Conservation (phyloP, 2,329 filamentous ascomycete species). For the Dactylellina drechsleri region DNA sequence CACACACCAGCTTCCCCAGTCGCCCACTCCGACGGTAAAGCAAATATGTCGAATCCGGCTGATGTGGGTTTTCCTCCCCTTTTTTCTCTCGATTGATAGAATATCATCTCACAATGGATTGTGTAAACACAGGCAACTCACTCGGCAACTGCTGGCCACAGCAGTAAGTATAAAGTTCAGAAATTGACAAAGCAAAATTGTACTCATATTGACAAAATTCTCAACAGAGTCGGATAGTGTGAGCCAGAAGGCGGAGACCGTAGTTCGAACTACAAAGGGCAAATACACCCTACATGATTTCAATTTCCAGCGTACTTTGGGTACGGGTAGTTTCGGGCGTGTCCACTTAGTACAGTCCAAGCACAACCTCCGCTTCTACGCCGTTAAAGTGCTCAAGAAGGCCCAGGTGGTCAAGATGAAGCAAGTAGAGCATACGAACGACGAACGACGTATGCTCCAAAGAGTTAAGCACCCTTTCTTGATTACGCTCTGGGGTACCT, state of each 20-base stretch:
- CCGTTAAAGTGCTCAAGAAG: conserved; percentile 98
- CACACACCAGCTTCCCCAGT: conserved; percentile 57
- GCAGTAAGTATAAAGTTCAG: conserved; percentile 58
- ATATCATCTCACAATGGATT: neutral
- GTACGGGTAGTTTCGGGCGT: conserved; percentile 94
- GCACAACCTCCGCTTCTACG: conserved; percentile 98
- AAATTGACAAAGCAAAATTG: conserved; percentile 44
- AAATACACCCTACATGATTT: conserved; percentile 97
- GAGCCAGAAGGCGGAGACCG: conserved; percentile 60
- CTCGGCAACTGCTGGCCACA: conserved; percentile 57
- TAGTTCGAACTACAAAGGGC: conserved; percentile 81
- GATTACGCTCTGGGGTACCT: conserved; percentile 97
- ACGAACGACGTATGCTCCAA: conserved; percentile 93
- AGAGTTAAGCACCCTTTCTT: conserved; percentile 98
- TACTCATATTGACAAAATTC: conserved; percentile 8
- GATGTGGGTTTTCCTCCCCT: conserved; percentile 19
- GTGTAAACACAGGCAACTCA: neutral
- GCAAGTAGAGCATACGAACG: conserved; percentile 99
- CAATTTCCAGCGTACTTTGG: conserved; percentile 85
- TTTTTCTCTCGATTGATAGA: neutral
- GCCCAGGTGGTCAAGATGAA: conserved; percentile 99
- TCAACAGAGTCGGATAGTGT: conserved; percentile 61
- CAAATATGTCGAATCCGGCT: conserved; percentile 57
- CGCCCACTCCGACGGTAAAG: conserved; percentile 56
- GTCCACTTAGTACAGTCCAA: conserved; percentile 97